phyloP scores from a whole-genome alignment of 306 rosid species.

The Trifolium subterraneum region DNA sequence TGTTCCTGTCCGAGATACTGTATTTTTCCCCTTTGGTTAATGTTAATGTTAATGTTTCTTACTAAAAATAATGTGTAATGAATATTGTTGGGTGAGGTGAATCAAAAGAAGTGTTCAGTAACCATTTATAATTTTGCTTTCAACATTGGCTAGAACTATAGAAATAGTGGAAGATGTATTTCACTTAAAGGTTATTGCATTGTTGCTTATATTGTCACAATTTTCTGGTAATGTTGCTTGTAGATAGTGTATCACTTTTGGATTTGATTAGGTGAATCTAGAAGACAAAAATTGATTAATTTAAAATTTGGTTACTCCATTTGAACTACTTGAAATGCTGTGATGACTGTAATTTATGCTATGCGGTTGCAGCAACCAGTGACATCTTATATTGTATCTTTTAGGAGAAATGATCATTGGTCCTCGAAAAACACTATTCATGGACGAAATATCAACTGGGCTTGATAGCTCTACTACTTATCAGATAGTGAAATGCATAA shows the following conservation, averaged over 20 bases:
- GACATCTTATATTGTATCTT: constrained; percentile 37
- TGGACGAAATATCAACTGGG: constrained; percentile 98
- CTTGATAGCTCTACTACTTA: constrained; percentile 91
- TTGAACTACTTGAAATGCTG: constrained; percentile 30
- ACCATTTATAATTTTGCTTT: not conserved
- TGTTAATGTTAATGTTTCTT: constrained; percentile 21
- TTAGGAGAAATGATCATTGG: constrained; percentile 91
- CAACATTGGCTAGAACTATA: constrained; percentile 7
- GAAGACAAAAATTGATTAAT: constrained; percentile 21
- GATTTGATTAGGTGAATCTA: constrained; percentile 7
- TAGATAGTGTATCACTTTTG: not conserved
- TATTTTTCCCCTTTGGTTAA: constrained; percentile 2
- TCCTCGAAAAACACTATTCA: constrained; percentile 83
- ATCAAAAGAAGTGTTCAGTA: not conserved
- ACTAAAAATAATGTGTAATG: not conserved
- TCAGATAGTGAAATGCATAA: constrained; percentile 82
- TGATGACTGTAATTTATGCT: constrained; percentile 26
- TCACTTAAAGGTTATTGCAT: not conserved
- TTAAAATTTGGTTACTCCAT: not conserved
- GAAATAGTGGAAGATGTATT: not conserved
- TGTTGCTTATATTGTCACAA: constrained; percentile 22
- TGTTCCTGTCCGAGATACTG: not conserved
- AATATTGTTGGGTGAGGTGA: not conserved
- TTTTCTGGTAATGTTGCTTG: not conserved
- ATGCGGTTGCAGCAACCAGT: constrained; percentile 32